These are phyloP conservation scores for Thraustochytrium striatum DNA, from an alignment of 352 stramenopile genomes.

Conservation along the genomic window DNA sequence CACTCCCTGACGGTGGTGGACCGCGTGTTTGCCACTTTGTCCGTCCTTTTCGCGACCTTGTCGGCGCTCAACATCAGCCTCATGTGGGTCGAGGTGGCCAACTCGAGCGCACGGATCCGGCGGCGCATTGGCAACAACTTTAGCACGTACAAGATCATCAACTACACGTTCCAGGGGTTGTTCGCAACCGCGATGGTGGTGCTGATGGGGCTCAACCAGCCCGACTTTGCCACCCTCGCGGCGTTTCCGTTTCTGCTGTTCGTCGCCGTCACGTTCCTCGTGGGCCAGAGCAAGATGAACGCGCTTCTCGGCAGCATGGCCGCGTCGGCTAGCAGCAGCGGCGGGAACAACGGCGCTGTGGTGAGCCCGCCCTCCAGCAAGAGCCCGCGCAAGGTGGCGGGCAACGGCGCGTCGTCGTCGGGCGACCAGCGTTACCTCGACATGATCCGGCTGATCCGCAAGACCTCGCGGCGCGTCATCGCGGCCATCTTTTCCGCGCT, in stretches of 20 bases:
- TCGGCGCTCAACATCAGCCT: slow-evolving; percentile 16
- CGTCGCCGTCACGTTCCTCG: slow-evolving; percentile 8
- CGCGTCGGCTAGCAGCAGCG: too few relatives aligned
- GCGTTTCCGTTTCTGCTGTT: slow-evolving; percentile 39
- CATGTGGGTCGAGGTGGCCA: slow-evolving; percentile 36
- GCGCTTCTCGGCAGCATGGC: slow-evolving; percentile 13
- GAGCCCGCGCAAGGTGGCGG: too few relatives aligned
- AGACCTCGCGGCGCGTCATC: slow-evolving; percentile 17
- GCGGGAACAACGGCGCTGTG: too few relatives aligned
- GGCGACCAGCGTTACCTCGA: neutral
- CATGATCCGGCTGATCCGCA: slow-evolving; percentile 37
- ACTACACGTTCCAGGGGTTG: slow-evolving; percentile 5
- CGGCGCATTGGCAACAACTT: neutral
- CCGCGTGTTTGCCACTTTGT: neutral
- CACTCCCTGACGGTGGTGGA: neutral
- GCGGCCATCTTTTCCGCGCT: too few relatives aligned
- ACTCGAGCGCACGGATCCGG: neutral
- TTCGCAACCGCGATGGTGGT: neutral
- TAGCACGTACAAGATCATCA: neutral
- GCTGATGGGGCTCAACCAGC: slow-evolving; percentile 7
- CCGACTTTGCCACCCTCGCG: neutral
- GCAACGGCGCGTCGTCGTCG: too few relatives aligned
- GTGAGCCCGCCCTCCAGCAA: too few relatives aligned
- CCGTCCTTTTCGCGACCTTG: neutral
- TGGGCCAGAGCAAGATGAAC: slow-evolving; percentile 32